Conservation (phyloP, 371 early-diverging fungal genomes). For the Mortierella sp. region DNA sequence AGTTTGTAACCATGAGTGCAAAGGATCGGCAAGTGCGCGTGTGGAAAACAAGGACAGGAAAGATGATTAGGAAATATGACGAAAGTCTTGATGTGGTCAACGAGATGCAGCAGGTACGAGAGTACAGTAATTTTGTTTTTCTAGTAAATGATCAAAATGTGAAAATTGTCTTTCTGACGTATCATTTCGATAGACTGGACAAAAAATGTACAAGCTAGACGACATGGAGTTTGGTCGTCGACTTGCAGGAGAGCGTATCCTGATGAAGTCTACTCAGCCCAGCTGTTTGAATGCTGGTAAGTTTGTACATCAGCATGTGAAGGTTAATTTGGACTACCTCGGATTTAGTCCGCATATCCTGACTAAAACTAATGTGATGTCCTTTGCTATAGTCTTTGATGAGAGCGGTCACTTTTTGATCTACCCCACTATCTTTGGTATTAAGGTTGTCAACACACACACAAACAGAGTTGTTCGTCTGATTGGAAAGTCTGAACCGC, state of each 20-base stretch:
- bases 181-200: conserved; percentile 67
- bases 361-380: conserved; percentile 3
- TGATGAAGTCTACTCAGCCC: conserved; percentile 79
- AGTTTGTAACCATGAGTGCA: conserved; percentile 89
- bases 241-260: conserved; percentile 88
- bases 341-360: not conserved
- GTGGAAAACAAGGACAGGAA: conserved; percentile 86
- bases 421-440: conserved; percentile 92
- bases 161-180: not conserved
- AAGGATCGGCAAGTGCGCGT: conserved; percentile 89
- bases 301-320: no score
- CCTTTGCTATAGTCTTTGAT: conserved; percentile 80
- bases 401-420: conserved; percentile 89
- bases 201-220: conserved; percentile 82
- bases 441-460: conserved; percentile 88
- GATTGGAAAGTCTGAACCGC: conserved; percentile 90
- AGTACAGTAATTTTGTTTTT: not conserved
- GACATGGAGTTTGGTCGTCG: conserved; percentile 98
- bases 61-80: conserved; percentile 90
- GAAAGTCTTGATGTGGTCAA: conserved; percentile 84
- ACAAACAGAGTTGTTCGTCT: conserved; percentile 87
- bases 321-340: no score
- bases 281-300: conserved; percentile 79
- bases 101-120: conserved; percentile 85
- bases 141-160: not conserved